Conservation (phyloP, 2,329 filamentous ascomycete genomes). For the Colletotrichum orchidophilum region DNA sequence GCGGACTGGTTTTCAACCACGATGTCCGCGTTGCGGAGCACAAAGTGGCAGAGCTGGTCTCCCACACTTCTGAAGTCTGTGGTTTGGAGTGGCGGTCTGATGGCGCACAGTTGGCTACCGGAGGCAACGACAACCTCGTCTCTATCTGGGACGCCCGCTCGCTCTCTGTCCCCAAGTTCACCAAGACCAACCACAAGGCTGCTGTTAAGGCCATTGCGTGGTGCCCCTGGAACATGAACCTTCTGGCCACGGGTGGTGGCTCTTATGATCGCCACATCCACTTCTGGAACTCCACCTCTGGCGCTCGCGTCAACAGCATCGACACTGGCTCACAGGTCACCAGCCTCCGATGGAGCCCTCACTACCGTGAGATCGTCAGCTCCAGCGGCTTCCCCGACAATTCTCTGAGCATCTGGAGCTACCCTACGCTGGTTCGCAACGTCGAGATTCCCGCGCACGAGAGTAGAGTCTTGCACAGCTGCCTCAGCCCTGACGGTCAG, state of each 20-base stretch:
- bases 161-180: constrained; percentile 94
- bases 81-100: constrained; percentile 98
- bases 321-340: constrained; percentile 98
- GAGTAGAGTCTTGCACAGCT: constrained; percentile 95
- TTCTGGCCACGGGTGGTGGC: constrained; percentile 94
- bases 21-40: constrained; percentile 97
- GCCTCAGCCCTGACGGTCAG: constrained; percentile 95
- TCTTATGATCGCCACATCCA: constrained; percentile 98
- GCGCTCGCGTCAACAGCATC: constrained; percentile 98
- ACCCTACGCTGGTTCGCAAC: constrained; percentile 95
- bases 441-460: constrained; percentile 98
- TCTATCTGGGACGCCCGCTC: constrained; percentile 99
- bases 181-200: constrained; percentile 99
- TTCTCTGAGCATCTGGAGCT: constrained; percentile 98
- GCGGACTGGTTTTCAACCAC: constrained; percentile 96
- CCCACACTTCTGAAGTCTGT: constrained; percentile 97
- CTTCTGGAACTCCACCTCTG: constrained; percentile 99
- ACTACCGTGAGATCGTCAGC: constrained; percentile 98
- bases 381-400: constrained; percentile 99
- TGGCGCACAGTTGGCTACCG: constrained; percentile 94
- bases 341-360: constrained; percentile 93
- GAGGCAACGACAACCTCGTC: constrained; percentile 98
- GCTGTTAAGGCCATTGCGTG: constrained; percentile 98
- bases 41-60: constrained; percentile 97
- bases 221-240: constrained; percentile 99